A percentile compares a stretch with the other conserved stretches of the same genome.
phyloP scores from a whole-genome alignment of 2,329 filamentous ascomycete genomes.

The Akanthomyces muscarius region DNA sequence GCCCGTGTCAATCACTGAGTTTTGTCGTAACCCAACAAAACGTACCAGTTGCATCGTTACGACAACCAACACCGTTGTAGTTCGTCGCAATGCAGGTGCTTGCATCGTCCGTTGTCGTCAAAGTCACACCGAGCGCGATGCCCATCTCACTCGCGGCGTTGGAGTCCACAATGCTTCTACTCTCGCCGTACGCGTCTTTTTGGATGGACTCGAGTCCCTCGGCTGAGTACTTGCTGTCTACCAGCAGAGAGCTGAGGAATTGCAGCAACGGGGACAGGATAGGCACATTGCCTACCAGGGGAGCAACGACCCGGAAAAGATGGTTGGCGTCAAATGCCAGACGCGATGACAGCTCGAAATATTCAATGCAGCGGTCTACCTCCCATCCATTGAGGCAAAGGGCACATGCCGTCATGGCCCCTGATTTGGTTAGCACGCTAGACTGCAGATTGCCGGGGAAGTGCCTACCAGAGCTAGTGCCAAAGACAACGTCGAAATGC shows the following conservation, averaged over 20 bases:
- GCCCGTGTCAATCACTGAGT: background rate
- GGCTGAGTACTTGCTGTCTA: slow-evolving; percentile 17
- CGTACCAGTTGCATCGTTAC: background rate
- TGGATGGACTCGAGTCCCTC: slow-evolving; percentile 14
- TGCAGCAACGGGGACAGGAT: slow-evolving; percentile 7
- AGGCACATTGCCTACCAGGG: slow-evolving; percentile 12
- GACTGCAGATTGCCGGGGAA: background rate
- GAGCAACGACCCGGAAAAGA: background rate
- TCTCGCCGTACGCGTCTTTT: slow-evolving; percentile 15
- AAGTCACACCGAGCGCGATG: slow-evolving; percentile 17
- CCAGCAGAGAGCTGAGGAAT: slow-evolving; percentile 12
- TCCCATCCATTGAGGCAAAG: slow-evolving; percentile 18
- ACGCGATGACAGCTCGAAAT: slow-evolving; percentile 11
- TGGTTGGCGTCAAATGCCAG: slow-evolving; percentile 13
- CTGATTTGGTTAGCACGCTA: background rate
- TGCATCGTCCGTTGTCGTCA: slow-evolving; percentile 19
- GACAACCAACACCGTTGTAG: slow-evolving; percentile 19
- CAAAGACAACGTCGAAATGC: slow-evolving; percentile 18
- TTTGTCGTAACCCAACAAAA: background rate
- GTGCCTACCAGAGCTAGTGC: slow-evolving; percentile 18
- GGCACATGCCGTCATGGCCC: slow-evolving; percentile 17
- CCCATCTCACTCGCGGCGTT: slow-evolving; percentile 13
- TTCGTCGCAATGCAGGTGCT: slow-evolving; percentile 20
- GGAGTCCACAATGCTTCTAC: slow-evolving; percentile 9
- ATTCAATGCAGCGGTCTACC: slow-evolving; percentile 16